Evolutionary conservation across 2,329 filamentous ascomycete species (phyloP).

Genomic region (Pseudogymnoascus destructans): DNA sequence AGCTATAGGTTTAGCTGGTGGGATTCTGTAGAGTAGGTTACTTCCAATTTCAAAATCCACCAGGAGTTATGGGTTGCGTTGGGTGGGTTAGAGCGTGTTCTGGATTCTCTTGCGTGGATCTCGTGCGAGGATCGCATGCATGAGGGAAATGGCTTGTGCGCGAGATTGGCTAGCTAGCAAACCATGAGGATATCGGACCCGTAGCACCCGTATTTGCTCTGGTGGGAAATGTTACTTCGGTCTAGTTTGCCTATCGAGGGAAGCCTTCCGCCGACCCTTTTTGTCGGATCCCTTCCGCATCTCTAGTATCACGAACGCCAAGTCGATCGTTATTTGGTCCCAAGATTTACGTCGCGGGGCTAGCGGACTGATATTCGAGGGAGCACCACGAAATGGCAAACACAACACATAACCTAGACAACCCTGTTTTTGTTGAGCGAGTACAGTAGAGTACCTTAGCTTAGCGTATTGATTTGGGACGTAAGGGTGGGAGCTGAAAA

Average conservation of each 20-base stretch:
- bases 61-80: not conserved
- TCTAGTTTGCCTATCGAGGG: not conserved
- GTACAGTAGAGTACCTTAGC: not conserved
- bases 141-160: not conserved
- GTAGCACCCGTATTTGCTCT: not conserved
- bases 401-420: not conserved
- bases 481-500: not conserved
- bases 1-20: not conserved
- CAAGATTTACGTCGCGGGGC: not conserved
- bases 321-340: not conserved
- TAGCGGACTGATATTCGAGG: not conserved
- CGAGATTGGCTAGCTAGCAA: not conserved
- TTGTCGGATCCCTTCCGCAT: not conserved
- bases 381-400: not conserved
- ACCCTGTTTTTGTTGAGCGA: not conserved
- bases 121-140: not conserved
- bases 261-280: not conserved
- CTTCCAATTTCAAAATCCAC: not conserved
- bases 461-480: not conserved
- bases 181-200: not conserved
- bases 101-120: conserved; percentile 6
- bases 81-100: not conserved
- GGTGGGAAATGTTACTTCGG: not conserved
- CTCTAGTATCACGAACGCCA: not conserved
- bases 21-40: not conserved